Percentiles rank a stretch among this genome's conserved stretches.
phyloP scores from a whole-genome alignment of 768 basidiomycete species.

The Cantharellus anzutake region DNA sequence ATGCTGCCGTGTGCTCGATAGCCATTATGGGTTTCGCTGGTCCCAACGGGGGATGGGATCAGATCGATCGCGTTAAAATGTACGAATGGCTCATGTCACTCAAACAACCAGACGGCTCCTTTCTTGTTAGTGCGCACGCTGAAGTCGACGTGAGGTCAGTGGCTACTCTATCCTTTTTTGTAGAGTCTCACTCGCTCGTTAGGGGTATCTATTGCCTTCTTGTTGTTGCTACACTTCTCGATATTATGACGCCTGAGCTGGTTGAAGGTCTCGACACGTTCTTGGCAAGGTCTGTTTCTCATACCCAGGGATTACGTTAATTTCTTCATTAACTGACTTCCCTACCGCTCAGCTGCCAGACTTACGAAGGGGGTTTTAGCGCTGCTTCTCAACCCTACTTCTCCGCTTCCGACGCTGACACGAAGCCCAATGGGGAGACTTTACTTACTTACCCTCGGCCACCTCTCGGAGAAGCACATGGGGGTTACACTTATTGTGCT shows the following conservation, averaged over 20 bases:
- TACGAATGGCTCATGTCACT: slow-evolving; percentile 83
- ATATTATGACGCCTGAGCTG: slow-evolving; percentile 79
- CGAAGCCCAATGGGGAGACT: not conserved
- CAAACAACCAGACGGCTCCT: slow-evolving; percentile 86
- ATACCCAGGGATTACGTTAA: not conserved
- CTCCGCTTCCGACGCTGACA: slow-evolving; percentile 6
- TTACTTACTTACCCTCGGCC: slow-evolving; percentile 36
- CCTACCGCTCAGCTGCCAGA: slow-evolving; percentile 44
- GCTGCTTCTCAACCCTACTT: slow-evolving; percentile 58
- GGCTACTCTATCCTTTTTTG: not conserved
- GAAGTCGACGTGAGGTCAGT: slow-evolving; percentile 87
- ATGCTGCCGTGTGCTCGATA: slow-evolving; percentile 68
- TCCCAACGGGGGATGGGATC: slow-evolving; percentile 62
- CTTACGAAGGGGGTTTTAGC: slow-evolving; percentile 92
- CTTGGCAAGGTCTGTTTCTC: slow-evolving; percentile 28
- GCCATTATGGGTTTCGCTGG: slow-evolving; percentile 67
- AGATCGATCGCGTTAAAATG: slow-evolving; percentile 60
- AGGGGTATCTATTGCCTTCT: slow-evolving; percentile 94
- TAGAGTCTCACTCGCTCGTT: slow-evolving; percentile 2
- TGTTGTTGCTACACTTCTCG: slow-evolving; percentile 59
- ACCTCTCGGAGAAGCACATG: slow-evolving; percentile 86
- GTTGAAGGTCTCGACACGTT: slow-evolving; percentile 57
- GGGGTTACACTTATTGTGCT: slow-evolving; percentile 92
- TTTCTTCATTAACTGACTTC: not conserved
- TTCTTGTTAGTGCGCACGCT: slow-evolving; percentile 67